Evolutionary conservation across 2,329 filamentous ascomycete species (phyloP).

Genomic region (Beauveria sp.): DNA sequence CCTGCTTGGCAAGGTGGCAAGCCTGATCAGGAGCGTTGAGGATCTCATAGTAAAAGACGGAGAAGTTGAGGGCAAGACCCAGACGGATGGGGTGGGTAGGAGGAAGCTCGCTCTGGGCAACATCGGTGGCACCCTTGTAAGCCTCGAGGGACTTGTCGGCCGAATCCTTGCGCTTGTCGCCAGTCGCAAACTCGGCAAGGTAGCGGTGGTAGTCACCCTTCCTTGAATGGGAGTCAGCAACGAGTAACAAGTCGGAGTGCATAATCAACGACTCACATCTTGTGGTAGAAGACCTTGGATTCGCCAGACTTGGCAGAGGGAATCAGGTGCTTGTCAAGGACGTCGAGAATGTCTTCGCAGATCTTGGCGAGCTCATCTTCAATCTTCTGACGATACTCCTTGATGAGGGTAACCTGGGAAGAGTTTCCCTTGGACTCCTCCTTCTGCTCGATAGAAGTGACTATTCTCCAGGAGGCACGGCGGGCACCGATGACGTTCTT

Average conservation of each 20-base stretch:
- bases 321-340: conserved; percentile 89
- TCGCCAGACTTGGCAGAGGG: conserved; percentile 90
- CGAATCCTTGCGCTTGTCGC: conserved; percentile 90
- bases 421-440: conserved; percentile 98
- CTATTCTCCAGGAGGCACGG: conserved; percentile 96
- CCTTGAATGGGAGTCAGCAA: conserved; percentile 42
- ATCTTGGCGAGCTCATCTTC: conserved; percentile 95
- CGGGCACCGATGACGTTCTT: conserved; percentile 98
- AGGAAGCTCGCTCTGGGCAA: conserved; percentile 94
- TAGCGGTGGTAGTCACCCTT: conserved; percentile 99
- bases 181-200: conserved; percentile 91
- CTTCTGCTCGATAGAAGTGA: conserved; percentile 98
- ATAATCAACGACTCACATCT: conserved; percentile 60
- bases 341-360: conserved; percentile 94
- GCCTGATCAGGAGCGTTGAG: conserved; percentile 96
- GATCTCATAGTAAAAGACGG: conserved; percentile 99
- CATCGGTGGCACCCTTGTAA: conserved; percentile 95
- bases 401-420: conserved; percentile 82
- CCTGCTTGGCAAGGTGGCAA: conserved; percentile 98
- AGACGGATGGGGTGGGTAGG: conserved; percentile 97
- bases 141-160: conserved; percentile 93
- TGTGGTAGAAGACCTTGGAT: conserved; percentile 99
- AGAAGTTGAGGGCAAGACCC: conserved; percentile 97
- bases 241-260: not conserved
- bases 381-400: conserved; percentile 98